phyloP scores from a whole-genome alignment of 176 grass and related monocot species.

The Rhynchospora tenuis region DNA sequence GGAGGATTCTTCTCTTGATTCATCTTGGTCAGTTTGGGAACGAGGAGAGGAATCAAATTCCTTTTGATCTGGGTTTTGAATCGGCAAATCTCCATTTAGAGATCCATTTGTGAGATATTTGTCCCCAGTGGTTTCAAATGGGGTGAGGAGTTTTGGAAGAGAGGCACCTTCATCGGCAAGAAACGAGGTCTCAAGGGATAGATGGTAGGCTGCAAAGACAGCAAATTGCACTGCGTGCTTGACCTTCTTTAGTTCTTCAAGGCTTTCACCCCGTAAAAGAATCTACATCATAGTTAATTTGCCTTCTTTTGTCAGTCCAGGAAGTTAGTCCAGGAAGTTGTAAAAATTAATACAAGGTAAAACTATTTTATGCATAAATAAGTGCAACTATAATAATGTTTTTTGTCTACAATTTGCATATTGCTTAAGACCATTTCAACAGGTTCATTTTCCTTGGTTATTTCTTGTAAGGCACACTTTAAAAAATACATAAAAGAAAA shows the following conservation, averaged over 20 bases:
- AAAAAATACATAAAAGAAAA: background rate
- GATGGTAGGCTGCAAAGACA: conserved; percentile 92
- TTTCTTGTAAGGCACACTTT: background rate
- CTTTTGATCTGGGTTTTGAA: conserved; percentile 26
- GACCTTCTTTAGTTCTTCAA: conserved; percentile 87
- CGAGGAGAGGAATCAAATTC: conserved; percentile 18
- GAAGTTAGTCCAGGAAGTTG: conserved; percentile 12
- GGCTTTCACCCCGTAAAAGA: conserved; percentile 64
- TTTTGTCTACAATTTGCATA: background rate
- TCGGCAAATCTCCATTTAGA: conserved; percentile 23
- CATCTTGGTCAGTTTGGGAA: conserved; percentile 8
- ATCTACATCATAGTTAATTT: conserved; percentile 43
- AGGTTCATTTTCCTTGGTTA: background rate
- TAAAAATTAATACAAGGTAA: background rate
- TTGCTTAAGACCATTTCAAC: background rate
- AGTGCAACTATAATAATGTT: background rate
- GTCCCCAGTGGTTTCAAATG: conserved; percentile 20
- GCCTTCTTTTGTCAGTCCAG: conserved; percentile 17
- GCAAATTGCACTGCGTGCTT: conserved; percentile 83
- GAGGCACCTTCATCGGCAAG: conserved; percentile 84
- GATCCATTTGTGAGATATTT: conserved; percentile 34
- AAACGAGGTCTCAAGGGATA: conserved; percentile 88
- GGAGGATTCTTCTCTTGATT: conserved; percentile 34
- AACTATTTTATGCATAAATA: background rate
- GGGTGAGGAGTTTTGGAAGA: conserved; percentile 52